Conservation (phyloP, 2,329 filamentous ascomycete species). For the Macroventuria anomochaeta region DNA sequence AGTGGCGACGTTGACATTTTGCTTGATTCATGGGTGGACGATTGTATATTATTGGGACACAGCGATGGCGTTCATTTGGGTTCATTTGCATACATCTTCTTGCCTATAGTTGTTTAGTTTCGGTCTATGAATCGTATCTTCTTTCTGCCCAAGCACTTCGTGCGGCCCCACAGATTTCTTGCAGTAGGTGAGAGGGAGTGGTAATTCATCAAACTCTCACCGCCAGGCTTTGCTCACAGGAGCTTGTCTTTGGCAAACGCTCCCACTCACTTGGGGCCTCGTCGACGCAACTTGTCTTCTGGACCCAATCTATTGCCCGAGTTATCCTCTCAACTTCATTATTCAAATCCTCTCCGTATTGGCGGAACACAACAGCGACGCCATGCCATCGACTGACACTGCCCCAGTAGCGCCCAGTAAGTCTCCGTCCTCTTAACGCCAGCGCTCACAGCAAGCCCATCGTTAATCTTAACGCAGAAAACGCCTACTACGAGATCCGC, state of each 20-base stretch:
- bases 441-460: not conserved
- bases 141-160: not conserved
- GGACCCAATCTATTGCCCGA: too few relatives aligned
- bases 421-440: not conserved
- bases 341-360: too few relatives aligned
- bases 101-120: not conserved
- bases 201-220: not conserved
- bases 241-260: too few relatives aligned
- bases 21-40: not conserved
- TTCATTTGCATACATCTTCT: not conserved
- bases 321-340: too few relatives aligned
- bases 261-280: too few relatives aligned
- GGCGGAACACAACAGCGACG: not conserved
- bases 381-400: not conserved
- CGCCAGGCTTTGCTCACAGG: not conserved
- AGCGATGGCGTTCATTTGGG: slow-evolving; percentile 13
- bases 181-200: too few relatives aligned
- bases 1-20: not conserved
- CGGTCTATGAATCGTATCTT: not conserved
- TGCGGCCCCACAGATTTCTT: too few relatives aligned
- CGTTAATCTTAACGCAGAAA: slow-evolving; percentile 15
- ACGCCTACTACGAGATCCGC: slow-evolving; percentile 41
- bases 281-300: too few relatives aligned
- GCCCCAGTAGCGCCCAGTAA: slow-evolving; percentile 3
- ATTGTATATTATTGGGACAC: not conserved